Conservation (phyloP, 2,329 filamentous ascomycete species). For the Stachybotrys chartarum region DNA sequence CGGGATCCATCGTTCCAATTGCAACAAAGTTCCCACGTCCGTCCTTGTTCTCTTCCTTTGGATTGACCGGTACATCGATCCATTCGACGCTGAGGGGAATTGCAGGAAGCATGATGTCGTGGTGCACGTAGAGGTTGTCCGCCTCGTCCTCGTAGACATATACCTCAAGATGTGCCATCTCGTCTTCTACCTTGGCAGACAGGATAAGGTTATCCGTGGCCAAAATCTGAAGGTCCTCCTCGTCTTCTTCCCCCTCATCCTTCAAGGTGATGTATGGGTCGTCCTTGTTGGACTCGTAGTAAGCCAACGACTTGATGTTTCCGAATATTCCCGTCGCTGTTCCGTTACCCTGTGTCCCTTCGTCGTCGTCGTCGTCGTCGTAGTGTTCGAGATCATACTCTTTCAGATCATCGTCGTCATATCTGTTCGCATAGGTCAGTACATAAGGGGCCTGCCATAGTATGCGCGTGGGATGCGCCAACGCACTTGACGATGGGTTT, state of each 20-base stretch:
- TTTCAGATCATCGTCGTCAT: constrained; percentile 80
- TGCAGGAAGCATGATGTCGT: constrained; percentile 98
- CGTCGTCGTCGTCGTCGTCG: constrained; percentile 68
- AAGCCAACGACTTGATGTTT: constrained; percentile 87
- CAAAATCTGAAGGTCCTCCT: constrained; percentile 88
- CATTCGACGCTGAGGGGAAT: constrained; percentile 95
- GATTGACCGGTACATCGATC: constrained; percentile 85
- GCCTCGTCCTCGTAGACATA: constrained; percentile 95
- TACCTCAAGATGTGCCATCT: constrained; percentile 91
- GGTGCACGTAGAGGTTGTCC: constrained; percentile 97
- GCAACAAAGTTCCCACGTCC: constrained; percentile 84
- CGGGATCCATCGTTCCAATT: constrained; percentile 93
- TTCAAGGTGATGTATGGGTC: constrained; percentile 94
- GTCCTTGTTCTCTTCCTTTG: constrained; percentile 53
- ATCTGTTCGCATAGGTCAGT: constrained; percentile 23
- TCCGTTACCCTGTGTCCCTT: constrained; percentile 36
- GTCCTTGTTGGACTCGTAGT: constrained; percentile 89
- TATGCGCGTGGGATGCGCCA: not conserved
- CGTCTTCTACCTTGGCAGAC: constrained; percentile 91
- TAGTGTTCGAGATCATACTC: constrained; percentile 97
- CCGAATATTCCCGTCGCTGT: constrained; percentile 88
- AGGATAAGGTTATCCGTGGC: constrained; percentile 89
- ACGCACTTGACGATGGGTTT: constrained; percentile 33
- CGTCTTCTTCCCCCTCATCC: constrained; percentile 74
- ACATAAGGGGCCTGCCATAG: constrained; percentile 4